A percentile compares a stretch with the other conserved stretches of the same genome.
Evolutionary conservation across 1,284 basidiomycete genomes (phyloP).

Genomic region (Austropuccinia psidii): DNA sequence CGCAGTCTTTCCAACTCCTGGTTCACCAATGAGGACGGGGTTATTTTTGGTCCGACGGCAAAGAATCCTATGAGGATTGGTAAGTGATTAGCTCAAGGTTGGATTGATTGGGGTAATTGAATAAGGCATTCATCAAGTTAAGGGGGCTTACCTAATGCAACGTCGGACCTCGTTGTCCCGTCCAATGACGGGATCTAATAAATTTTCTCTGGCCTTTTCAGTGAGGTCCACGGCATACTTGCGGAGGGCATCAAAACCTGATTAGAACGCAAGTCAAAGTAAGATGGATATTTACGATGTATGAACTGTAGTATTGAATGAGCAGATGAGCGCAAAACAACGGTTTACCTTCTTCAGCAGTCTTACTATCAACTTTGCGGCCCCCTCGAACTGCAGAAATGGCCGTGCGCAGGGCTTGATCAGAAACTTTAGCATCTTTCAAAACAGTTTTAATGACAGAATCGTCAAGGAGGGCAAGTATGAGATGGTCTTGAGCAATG

Average conservation of each 20-base stretch:
- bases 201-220: conserved; percentile 55
- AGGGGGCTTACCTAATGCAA: conserved; percentile 57
- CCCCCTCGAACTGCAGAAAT: conserved; percentile 73
- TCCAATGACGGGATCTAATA: conserved; percentile 58
- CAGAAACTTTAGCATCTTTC: conserved; percentile 66
- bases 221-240: conserved; percentile 52
- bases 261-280: conserved; percentile 37
- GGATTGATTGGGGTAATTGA: neutral
- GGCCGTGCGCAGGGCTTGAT: conserved; percentile 66
- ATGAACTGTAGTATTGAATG: conserved; percentile 41
- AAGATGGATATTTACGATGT: neutral
- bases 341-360: conserved; percentile 74
- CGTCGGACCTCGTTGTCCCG: conserved; percentile 53
- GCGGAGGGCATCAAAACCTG: conserved; percentile 46
- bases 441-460: conserved; percentile 59
- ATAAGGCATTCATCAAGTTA: neutral
- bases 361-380: conserved; percentile 68
- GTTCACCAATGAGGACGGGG: conserved; percentile 84
- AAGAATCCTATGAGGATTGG: conserved; percentile 43
- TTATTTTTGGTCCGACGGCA: conserved; percentile 71
- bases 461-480: conserved; percentile 65
- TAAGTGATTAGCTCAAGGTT: neutral
- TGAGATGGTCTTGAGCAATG: conserved; percentile 78
- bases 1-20: conserved; percentile 86
- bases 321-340: conserved; percentile 40